Evolutionary conservation across 495 filamentous ascomycete species (phyloP).

Genomic region (Hypoxylon cercidicola): DNA sequence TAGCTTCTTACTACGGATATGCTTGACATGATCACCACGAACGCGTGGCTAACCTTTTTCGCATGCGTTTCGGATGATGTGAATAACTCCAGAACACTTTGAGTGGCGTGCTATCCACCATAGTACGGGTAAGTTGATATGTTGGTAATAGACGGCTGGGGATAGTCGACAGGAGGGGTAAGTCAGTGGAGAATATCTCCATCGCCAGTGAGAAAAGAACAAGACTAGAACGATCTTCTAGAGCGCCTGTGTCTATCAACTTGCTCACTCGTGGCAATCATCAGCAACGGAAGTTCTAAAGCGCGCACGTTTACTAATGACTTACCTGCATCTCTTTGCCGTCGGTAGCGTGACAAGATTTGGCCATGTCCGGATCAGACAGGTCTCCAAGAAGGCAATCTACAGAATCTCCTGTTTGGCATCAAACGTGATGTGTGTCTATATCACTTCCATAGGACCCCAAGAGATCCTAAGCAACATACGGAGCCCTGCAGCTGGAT

Average conservation of each 20-base stretch:
- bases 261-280: constrained; percentile 13
- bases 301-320: constrained; percentile 17
- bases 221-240: constrained; percentile 18
- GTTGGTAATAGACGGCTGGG: constrained; percentile 19
- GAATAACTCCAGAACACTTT: constrained; percentile 6
- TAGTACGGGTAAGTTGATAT: background rate
- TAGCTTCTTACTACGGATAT: constrained; percentile 12
- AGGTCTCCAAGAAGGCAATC: constrained; percentile 15
- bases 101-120: constrained; percentile 24
- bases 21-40: constrained; percentile 29
- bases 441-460: constrained; percentile 22
- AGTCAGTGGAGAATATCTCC: constrained; percentile 8
- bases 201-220: constrained; percentile 22
- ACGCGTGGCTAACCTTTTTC: constrained; percentile 32
- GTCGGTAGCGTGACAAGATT: constrained; percentile 26
- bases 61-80: constrained; percentile 37
- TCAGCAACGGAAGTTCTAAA: constrained; percentile 9
- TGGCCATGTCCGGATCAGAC: constrained; percentile 19
- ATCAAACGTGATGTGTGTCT: constrained; percentile 38
- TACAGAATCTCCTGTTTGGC: constrained; percentile 30
- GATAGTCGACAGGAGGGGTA: constrained; percentile 34
- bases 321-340: constrained; percentile 22
- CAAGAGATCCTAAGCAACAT: constrained; percentile 18
- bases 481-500: constrained; percentile 28
- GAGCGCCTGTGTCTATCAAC: constrained; percentile 18